A percentile compares a stretch with the other conserved stretches of the same genome.
These are phyloP conservation scores for Beauveria sp. DNA, from an alignment of 2,329 filamentous ascomycete species.

Conservation along the genomic window DNA sequence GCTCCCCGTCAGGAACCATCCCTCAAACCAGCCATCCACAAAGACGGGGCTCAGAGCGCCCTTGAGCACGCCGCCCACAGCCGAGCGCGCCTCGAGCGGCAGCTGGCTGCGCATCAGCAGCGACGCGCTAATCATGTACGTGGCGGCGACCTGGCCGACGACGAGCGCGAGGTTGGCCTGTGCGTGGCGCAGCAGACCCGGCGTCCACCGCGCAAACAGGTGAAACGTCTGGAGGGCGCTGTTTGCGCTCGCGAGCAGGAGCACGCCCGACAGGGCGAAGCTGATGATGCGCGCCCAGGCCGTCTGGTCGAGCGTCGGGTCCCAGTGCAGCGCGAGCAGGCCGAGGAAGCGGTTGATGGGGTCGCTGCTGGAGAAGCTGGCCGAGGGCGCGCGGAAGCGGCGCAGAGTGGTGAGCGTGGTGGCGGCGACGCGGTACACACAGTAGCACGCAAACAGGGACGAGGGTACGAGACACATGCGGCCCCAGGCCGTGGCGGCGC, in stretches of 20 bases:
- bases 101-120: conserved; percentile 72
- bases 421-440: conserved; percentile 72
- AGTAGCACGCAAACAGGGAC: conserved; percentile 72
- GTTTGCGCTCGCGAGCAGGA: conserved; percentile 74
- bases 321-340: conserved; percentile 74
- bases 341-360: conserved; percentile 79
- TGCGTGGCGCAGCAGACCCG: conserved; percentile 62
- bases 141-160: conserved; percentile 72
- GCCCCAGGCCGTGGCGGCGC: conserved; percentile 60
- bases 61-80: conserved; percentile 69
- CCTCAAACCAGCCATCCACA: conserved; percentile 75
- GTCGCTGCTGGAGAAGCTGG: conserved; percentile 61
- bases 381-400: conserved; percentile 34
- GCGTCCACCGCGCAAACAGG: conserved; percentile 69
- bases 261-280: conserved; percentile 74
- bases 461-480: conserved; percentile 54
- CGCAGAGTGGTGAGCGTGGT: conserved; percentile 62
- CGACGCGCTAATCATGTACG: conserved; percentile 77
- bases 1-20: conserved; percentile 70
- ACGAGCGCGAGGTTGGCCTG: conserved; percentile 73
- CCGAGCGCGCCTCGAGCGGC: conserved; percentile 67
- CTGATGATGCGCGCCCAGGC: conserved; percentile 82
- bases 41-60: conserved; percentile 59
- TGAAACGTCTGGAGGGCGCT: conserved; percentile 80
- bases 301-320: conserved; percentile 71